A percentile compares a stretch with the other conserved stretches of the same genome.
Evolutionary conservation across 805 yeast genomes (phyloP).

Genomic region (Helenozyma baotianmanensis): DNA sequence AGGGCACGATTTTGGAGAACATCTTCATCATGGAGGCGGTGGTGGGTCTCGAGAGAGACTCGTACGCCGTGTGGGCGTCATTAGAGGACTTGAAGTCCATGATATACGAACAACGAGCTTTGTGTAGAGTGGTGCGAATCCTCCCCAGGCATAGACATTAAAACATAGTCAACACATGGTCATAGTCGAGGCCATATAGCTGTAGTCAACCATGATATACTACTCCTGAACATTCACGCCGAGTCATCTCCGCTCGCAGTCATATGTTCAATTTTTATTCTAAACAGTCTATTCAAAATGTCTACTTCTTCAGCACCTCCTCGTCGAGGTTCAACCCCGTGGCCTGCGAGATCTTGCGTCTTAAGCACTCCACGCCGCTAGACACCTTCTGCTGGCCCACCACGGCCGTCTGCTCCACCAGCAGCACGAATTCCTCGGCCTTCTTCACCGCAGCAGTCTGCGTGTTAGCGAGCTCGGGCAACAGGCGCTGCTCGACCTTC

Average conservation of each 20-base stretch:
- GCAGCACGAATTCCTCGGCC: constrained; percentile 39
- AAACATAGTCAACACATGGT: no score
- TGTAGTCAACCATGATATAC: no score
- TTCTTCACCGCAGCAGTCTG: constrained; percentile 49
- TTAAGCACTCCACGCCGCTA: constrained; percentile 33
- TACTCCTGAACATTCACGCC: no score
- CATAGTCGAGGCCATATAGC: no score
- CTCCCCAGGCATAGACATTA: no score
- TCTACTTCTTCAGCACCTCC: constrained; percentile 48
- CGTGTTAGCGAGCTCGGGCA: constrained; percentile 61
- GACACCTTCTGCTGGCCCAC: constrained; percentile 35
- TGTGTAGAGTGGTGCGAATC: no score
- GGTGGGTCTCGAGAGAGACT: constrained; percentile 13
- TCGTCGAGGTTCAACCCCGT: constrained; percentile 71
- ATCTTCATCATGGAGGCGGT: constrained; percentile 16
- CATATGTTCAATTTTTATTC: no score
- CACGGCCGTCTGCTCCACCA: constrained; percentile 40
- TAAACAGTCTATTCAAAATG: no score
- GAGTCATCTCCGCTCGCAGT: no score
- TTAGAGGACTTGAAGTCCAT: no score
- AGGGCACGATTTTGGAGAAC: constrained; percentile 12
- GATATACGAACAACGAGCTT: no score
- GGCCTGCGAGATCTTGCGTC: constrained; percentile 43
- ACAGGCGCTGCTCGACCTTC: constrained; percentile 52
- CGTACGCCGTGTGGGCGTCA: constrained; percentile 8